A percentile compares a stretch with the other conserved stretches of the same genome.
phyloP scores from a whole-genome alignment of 306 rosid species.

The Coriaria nepalensis region DNA sequence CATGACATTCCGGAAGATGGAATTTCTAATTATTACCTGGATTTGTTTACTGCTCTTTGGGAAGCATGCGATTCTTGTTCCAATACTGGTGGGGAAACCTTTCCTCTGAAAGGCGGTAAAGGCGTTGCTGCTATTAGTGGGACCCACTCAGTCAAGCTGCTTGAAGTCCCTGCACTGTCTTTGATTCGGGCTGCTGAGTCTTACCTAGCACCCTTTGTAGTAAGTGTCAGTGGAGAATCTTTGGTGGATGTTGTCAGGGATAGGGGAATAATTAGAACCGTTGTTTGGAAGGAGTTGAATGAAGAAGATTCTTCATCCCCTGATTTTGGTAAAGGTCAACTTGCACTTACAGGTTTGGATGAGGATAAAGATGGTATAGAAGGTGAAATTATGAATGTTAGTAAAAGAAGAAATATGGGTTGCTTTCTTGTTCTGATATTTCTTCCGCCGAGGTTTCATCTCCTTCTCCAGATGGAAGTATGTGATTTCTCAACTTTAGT shows the following conservation, averaged over 20 bases:
- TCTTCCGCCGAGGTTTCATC: conserved; percentile 96
- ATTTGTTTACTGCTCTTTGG: conserved; percentile 77
- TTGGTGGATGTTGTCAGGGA: conserved; percentile 50
- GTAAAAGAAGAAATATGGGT: conserved; percentile 51
- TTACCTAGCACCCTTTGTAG: conserved; percentile 60
- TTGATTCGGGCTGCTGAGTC: conserved; percentile 65
- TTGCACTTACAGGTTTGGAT: conserved; percentile 54
- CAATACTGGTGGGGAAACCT: conserved; percentile 70
- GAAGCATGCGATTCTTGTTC: conserved; percentile 80
- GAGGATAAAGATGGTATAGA: conserved; percentile 40
- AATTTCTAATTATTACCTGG: conserved; percentile 41
- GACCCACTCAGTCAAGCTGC: conserved; percentile 83
- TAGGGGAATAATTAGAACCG: conserved; percentile 50
- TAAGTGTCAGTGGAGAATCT: conserved; percentile 69
- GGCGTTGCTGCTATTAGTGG: conserved; percentile 82
- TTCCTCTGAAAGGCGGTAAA: conserved; percentile 71
- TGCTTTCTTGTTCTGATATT: conserved; percentile 59
- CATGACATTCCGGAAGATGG: conserved; percentile 33
- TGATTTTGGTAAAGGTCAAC: conserved; percentile 41
- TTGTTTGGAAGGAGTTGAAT: conserved; percentile 46
- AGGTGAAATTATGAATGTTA: conserved; percentile 21
- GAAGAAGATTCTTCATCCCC: conserved; percentile 21
- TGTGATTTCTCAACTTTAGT: conserved; percentile 75
- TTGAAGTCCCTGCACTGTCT: conserved; percentile 49
- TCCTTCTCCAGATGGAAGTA: conserved; percentile 92